Base-by-base conservation (phyloP, 2,329 filamentous ascomycete genomes). In the Acarospora socialis region DNA sequence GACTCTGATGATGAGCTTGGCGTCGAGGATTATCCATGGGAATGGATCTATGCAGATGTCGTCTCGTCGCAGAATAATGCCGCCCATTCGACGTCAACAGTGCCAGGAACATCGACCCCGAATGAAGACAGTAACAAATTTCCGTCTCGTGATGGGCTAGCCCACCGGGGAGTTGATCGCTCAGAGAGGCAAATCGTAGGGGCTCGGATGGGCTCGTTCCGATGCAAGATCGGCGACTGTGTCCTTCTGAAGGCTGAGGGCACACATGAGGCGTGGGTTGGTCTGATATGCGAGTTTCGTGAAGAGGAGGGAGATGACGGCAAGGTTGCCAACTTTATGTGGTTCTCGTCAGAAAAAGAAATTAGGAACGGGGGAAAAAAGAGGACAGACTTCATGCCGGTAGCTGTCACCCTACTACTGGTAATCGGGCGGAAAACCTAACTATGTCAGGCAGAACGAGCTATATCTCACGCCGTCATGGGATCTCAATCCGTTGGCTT, bases 301-400 rank as follows among this genome's bases (percentile, higher is more conserved):
- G 75, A 87, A 27, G 71, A 76, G 19, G 75, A 79, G 27, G 68
- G 81, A 13, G 75, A 79, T 8, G 76, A 73, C 3, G 70, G 79
- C 25, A 94, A 83, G 63, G 74, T 77, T 16, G 87, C 81, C 34
- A 80, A 78, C 40, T 90, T 98, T 49, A 77, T 94, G 68, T 98
- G 90, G 90, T 94, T 98, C 51, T 84, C 81, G 0, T 83, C 81
- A 0, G 81, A 92, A 46, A 81, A 79, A 47, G 87, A 95, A 56
- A 82, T 94, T 38, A 72, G 77, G 17, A 90, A 81, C 46, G 79
- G 77, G 50, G 70, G 73, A 36, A 87, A 81, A 57, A 92, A 90
- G 59, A 67, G 83, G 47, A 68, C 63, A 8, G 90, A 98, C 55
- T 82, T 73, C 37, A 54, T 92, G 32, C 71, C 71, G 49, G 73